Conservation (phyloP, 306 rosid genomes). For the Sechiopsis laciniata region DNA sequence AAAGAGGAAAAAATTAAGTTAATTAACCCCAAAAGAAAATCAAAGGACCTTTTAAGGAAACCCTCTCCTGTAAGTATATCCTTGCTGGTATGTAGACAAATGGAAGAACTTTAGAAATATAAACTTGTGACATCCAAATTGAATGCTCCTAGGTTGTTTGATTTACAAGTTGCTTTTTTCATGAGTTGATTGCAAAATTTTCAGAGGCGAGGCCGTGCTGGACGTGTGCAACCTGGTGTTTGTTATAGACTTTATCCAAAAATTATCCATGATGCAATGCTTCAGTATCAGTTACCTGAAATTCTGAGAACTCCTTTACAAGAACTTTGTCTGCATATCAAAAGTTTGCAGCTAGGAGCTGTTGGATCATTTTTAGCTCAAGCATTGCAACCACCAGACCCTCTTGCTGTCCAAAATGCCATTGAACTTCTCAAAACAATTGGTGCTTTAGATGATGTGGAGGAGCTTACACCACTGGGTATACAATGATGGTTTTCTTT, state of each 20-base stretch:
- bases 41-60: neutral
- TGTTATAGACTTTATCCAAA: conserved; percentile 86
- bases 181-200: conserved; percentile 21
- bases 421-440: conserved; percentile 87
- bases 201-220: conserved; percentile 99
- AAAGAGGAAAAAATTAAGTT: neutral
- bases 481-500: conserved; percentile 24
- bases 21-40: neutral
- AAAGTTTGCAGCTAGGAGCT: conserved; percentile 88
- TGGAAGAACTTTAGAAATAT: neutral
- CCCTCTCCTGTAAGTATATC: neutral
- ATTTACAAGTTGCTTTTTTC: neutral
- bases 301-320: conserved; percentile 93
- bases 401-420: conserved; percentile 90
- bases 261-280: conserved; percentile 82
- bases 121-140: neutral
- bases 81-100: neutral
- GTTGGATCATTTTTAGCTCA: conserved; percentile 79
- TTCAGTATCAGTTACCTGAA: conserved; percentile 83
- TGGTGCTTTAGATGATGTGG: conserved; percentile 77
- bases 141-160: neutral
- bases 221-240: conserved; percentile 94
- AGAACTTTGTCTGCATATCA: conserved; percentile 92
- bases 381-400: conserved; percentile 96
- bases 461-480: conserved; percentile 95